Base-by-base conservation (phyloP, 2,329 filamentous ascomycete species). In the Aspergillus sergii region DNA sequence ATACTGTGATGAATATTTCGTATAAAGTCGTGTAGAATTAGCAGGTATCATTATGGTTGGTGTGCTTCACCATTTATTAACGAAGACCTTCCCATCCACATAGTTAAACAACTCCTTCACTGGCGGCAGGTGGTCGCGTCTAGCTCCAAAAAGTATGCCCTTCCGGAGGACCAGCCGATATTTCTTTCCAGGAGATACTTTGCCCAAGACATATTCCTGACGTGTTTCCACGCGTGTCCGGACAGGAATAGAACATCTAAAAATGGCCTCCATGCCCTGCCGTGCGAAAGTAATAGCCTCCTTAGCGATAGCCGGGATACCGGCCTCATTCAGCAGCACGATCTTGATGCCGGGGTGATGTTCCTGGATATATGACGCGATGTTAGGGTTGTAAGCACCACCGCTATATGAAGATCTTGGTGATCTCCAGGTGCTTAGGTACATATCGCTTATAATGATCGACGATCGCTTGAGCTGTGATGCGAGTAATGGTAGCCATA, bases 231-330 rank as follows among this genome's bases (percentile, higher is more conserved):
- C 85, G 9, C 82, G 75, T n/a, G 75, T 76, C 2, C 85, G 85
- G 10, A 88, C 83, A 1, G 82, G 83, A 54, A 87, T 85, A 32
- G 80, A 82, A 19, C 86, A 79, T 9, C 84, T 85, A 0, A 86
- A 81, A 19, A 88, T 71, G 2, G 85, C 84, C 70, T 88, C 85
- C 81, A 89, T 84, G 3, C 82, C 86, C 73, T 87, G 85, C 82
- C 84, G 86, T 4, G 87, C 86, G 70, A 88, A 88, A 1, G 82
- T 85, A 58, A 86, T 79, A 6, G 85, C 85, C 71, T 89, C 86
- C 72, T 88, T 88, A 3, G 86, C 86, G 39, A 82, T 83, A 1
- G 76, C 83, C 0, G 85, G 84, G 56, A 89, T 81, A 5, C 86
- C 86, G 3, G 85, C 84, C 55, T 84, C 84, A 66, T 88, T 85